A percentile compares a stretch with the other conserved stretches of the same genome.
These are phyloP conservation scores for Colletotrichum karsti DNA, from an alignment of 2,329 filamentous ascomycete genomes.

Conservation along the genomic window DNA sequence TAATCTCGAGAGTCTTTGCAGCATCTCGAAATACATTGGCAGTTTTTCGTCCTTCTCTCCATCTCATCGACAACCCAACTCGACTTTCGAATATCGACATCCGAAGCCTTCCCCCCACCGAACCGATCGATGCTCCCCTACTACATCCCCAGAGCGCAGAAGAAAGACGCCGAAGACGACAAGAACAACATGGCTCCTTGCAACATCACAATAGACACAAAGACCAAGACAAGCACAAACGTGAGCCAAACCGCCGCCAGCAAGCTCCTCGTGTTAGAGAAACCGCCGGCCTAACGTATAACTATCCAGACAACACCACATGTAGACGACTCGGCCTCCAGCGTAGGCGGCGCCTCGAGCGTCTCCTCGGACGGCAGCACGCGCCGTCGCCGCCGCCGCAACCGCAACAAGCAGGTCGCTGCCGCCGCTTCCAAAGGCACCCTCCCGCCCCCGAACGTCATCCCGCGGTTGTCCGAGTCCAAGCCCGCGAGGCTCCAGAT, in stretches of 20 bases:
- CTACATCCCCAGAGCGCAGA: background rate
- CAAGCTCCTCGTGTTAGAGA: too few species aligned
- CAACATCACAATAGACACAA: background rate
- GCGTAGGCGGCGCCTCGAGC: conserved; percentile 15
- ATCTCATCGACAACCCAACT: background rate
- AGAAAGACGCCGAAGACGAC: background rate
- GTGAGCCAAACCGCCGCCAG: background rate
- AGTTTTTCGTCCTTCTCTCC: background rate
- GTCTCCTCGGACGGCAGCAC: conserved; percentile 5
- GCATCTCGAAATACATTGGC: too few species aligned
- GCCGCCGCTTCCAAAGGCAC: background rate
- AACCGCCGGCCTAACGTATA: background rate
- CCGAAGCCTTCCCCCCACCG: background rate
- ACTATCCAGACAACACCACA: background rate
- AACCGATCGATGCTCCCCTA: background rate
- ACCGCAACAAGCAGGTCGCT: conserved; percentile 12
- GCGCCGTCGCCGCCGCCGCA: conserved; percentile 9
- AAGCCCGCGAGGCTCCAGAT: conserved; percentile 75
- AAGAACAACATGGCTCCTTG: background rate
- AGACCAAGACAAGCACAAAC: background rate
- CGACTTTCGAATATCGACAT: too few species aligned
- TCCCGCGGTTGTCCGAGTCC: conserved; percentile 43
- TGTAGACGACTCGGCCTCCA: conserved; percentile 30
- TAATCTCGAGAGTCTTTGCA: background rate
- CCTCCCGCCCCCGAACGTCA: conserved; percentile 16